Percentiles rank a stretch among this genome's conserved stretches.
Evolutionary conservation across 441 rosid species (phyloP).

Genomic region (Euphorbia schlechtendalii): DNA sequence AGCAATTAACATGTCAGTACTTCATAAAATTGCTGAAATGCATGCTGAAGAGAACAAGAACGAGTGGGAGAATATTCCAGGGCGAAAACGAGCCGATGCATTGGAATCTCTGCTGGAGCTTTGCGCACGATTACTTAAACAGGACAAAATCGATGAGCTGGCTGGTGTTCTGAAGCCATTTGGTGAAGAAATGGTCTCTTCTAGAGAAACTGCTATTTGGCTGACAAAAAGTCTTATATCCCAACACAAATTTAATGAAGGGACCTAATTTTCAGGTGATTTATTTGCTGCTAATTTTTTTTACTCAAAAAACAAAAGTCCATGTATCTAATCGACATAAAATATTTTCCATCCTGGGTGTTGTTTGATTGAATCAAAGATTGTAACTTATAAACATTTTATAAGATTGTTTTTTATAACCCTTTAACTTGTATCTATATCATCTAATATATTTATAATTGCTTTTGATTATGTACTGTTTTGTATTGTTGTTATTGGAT

Average conservation of each 20-base stretch:
- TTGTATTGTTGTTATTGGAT: neutral
- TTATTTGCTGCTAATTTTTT: constrained; percentile 25
- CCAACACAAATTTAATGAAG: constrained; percentile 49
- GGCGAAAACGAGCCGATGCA: constrained; percentile 79
- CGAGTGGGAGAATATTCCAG: constrained; percentile 38
- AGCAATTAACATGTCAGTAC: constrained; percentile 43
- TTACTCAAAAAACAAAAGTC: neutral
- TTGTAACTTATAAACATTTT: constrained; percentile 15
- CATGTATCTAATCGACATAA: constrained; percentile 10
- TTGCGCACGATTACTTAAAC: constrained; percentile 79
- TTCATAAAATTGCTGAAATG: constrained; percentile 44
- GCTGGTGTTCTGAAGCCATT: constrained; percentile 82
- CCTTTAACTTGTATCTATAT: constrained; percentile 1
- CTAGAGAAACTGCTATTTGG: constrained; percentile 98
- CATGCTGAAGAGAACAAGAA: constrained; percentile 39
- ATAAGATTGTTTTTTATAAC: constrained; percentile 19
- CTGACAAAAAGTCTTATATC: constrained; percentile 85
- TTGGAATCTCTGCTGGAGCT: constrained; percentile 84
- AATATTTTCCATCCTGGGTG: constrained; percentile 22
- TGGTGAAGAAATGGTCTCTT: constrained; percentile 87
- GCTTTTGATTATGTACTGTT: neutral
- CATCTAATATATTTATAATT: constrained; percentile 14
- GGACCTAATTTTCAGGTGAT: constrained; percentile 30
- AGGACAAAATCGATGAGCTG: constrained; percentile 81
- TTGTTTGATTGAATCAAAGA: constrained; percentile 23